phyloP scores from a whole-genome alignment of 345 rosid genomes.

The Durio zibethinus region DNA sequence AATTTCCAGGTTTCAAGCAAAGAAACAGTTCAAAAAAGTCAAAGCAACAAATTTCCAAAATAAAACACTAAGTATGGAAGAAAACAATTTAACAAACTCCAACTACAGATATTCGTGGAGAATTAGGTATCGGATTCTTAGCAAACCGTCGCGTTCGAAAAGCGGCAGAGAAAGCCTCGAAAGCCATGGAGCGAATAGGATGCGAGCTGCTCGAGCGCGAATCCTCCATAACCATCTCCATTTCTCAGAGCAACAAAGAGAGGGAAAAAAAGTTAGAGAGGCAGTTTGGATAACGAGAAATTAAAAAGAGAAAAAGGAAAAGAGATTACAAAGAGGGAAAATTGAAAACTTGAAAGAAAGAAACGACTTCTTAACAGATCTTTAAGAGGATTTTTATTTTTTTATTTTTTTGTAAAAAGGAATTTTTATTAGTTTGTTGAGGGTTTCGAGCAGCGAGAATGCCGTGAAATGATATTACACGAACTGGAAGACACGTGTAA shows the following conservation, averaged over 20 bases:
- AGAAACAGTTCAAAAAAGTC: constrained; percentile 11
- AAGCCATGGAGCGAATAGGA: constrained; percentile 35
- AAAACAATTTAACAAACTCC: constrained; percentile 20
- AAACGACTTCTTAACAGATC: constrained; percentile 22
- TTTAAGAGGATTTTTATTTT: not conserved
- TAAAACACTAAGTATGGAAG: not conserved
- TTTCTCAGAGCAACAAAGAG: constrained; percentile 21
- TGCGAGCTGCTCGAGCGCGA: constrained; percentile 36
- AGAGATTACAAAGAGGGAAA: not conserved
- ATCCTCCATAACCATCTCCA: constrained; percentile 59
- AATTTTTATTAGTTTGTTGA: not conserved
- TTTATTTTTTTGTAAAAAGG: not conserved
- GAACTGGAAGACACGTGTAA: not conserved
- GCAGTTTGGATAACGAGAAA: constrained; percentile 15
- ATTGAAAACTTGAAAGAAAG: not conserved
- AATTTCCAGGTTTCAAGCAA: constrained; percentile 21
- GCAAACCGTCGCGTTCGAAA: constrained; percentile 47
- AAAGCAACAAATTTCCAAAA: not conserved
- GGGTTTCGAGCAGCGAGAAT: not conserved
- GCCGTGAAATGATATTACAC: not conserved
- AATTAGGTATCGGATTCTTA: constrained; percentile 35
- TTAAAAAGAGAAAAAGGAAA: not conserved
- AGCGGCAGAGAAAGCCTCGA: constrained; percentile 41
- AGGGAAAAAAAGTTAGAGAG: not conserved
- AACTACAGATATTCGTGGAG: constrained; percentile 56